Conservation (phyloP, 257 asterid genomes). For the Penstemon barbatus region DNA sequence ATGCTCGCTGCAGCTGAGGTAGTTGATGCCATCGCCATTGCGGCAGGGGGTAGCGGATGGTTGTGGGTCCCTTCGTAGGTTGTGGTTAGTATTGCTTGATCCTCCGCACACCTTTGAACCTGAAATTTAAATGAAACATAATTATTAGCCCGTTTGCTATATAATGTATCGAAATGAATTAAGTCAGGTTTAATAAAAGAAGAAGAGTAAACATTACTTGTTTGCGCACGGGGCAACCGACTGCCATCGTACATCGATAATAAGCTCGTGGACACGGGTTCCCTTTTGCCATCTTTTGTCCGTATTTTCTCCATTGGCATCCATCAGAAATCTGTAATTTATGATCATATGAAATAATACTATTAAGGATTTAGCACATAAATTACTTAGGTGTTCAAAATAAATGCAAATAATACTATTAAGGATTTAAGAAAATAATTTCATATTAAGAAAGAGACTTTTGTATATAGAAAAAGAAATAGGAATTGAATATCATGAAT, state of each 20-base stretch:
- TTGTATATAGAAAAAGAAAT: too few relatives aligned
- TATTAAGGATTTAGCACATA: too few relatives aligned
- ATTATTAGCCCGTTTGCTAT: not conserved
- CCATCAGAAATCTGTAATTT: slow-evolving; percentile 78
- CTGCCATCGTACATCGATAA: slow-evolving; percentile 91
- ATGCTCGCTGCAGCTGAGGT: slow-evolving; percentile 91
- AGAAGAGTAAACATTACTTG: slow-evolving; percentile 45
- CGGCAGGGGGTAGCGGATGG: slow-evolving; percentile 96
- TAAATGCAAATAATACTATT: too few relatives aligned
- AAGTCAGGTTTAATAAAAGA: not conserved
- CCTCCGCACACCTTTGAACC: slow-evolving; percentile 98
- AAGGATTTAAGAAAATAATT: too few relatives aligned
- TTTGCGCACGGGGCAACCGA: slow-evolving; percentile 95
- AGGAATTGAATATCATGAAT: too few relatives aligned
- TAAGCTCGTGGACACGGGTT: slow-evolving; percentile 97
- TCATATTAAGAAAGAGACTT: too few relatives aligned
- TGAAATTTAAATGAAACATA: slow-evolving; percentile 21
- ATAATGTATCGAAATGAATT: too few relatives aligned
- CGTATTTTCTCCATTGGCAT: slow-evolving; percentile 97
- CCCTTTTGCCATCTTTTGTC: slow-evolving; percentile 96
- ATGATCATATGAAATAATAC: not conserved
- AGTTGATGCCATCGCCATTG: slow-evolving; percentile 97
- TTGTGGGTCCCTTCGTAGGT: slow-evolving; percentile 92
- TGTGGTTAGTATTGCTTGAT: slow-evolving; percentile 64
- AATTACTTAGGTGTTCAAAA: too few relatives aligned